Percentiles rank a stretch among this genome's conserved stretches.
phyloP scores from a whole-genome alignment of 2,329 filamentous ascomycete species.

The Cercospora berteroae region DNA sequence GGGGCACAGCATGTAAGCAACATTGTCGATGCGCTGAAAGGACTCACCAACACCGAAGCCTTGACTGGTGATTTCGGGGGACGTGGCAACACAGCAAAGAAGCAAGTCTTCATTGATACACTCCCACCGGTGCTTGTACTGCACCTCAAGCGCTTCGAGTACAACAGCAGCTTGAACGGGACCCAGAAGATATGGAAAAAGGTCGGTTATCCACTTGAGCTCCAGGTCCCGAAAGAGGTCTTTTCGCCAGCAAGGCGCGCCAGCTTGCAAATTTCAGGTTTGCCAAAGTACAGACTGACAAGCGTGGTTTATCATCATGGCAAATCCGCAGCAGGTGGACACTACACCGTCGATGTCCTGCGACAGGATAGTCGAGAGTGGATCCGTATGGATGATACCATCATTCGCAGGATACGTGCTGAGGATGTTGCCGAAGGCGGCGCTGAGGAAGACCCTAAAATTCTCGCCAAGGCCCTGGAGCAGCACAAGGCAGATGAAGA shows the following conservation, averaged over 20 bases:
- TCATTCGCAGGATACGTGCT: slow-evolving; percentile 77
- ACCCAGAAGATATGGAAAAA: slow-evolving; percentile 99
- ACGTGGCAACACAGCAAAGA: slow-evolving; percentile 71
- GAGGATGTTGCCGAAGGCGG: slow-evolving; percentile 88
- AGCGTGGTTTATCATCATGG: slow-evolving; percentile 96
- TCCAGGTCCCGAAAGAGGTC: slow-evolving; percentile 89
- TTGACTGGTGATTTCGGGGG: slow-evolving; percentile 84
- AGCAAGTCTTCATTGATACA: slow-evolving; percentile 91
- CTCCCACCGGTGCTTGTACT: slow-evolving; percentile 89
- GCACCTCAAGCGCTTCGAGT: slow-evolving; percentile 96
- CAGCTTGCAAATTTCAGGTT: slow-evolving; percentile 49
- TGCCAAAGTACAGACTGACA: slow-evolving; percentile 81
- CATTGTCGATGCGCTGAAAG: slow-evolving; percentile 85
- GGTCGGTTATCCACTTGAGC: slow-evolving; percentile 87
- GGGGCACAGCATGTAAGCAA: slow-evolving; percentile 81
- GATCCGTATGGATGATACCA: slow-evolving; percentile 92
- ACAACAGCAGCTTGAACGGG: slow-evolving; percentile 73
- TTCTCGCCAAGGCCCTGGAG: slow-evolving; percentile 64
- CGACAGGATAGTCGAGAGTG: slow-evolving; percentile 93
- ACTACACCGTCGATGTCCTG: slow-evolving; percentile 96
- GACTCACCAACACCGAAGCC: slow-evolving; percentile 77
- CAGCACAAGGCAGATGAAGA: slow-evolving; percentile 60
- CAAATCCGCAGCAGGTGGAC: slow-evolving; percentile 91
- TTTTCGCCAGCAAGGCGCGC: slow-evolving; percentile 74
- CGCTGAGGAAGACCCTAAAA: slow-evolving; percentile 72